Evolutionary conservation across 2,329 filamentous ascomycete genomes (phyloP).

Genomic region (Aspergillus amoenus): DNA sequence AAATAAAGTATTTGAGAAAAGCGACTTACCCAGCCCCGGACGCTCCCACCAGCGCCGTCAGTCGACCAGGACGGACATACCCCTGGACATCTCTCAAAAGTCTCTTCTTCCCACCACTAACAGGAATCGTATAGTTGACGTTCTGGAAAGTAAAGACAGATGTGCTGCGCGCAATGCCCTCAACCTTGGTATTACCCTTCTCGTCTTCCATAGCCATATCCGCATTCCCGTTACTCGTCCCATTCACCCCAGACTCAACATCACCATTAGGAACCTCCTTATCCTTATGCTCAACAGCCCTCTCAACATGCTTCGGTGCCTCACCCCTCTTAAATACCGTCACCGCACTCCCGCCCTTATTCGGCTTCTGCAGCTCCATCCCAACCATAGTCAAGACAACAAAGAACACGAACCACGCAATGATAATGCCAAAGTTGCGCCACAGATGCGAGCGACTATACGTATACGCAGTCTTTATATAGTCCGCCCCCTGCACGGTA

Average conservation of each 20-base stretch:
- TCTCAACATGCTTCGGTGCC: slow-evolving; percentile 58
- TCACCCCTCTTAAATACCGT: slow-evolving; percentile 73
- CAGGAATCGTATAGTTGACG: slow-evolving; percentile 68
- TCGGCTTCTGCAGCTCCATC: slow-evolving; percentile 75
- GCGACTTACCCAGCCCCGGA: slow-evolving; percentile 54
- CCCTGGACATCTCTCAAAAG: slow-evolving; percentile 64
- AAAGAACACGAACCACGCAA: slow-evolving; percentile 74
- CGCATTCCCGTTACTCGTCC: slow-evolving; percentile 1
- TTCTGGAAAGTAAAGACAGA: slow-evolving; percentile 83
- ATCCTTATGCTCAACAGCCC: slow-evolving; percentile 53
- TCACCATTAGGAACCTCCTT: slow-evolving; percentile 34
- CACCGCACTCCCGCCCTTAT: slow-evolving; percentile 74
- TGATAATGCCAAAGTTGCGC: slow-evolving; percentile 77
- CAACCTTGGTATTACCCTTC: slow-evolving; percentile 27
- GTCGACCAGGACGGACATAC: slow-evolving; percentile 72
- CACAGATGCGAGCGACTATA: slow-evolving; percentile 61
- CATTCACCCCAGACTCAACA: slow-evolving; percentile 51
- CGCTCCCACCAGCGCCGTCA: slow-evolving; percentile 79
- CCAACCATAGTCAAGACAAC: slow-evolving; percentile 72
- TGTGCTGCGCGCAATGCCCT: slow-evolving; percentile 62
- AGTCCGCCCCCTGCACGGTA: slow-evolving; percentile 55
- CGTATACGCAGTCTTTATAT: slow-evolving; percentile 55
- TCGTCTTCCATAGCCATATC: slow-evolving; percentile 16
- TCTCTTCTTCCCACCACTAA: slow-evolving; percentile 43
- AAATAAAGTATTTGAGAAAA: no score